These are phyloP conservation scores for Wickerhamomyces sydowiorum DNA, from an alignment of 805 yeast species.

Conservation along the genomic window DNA sequence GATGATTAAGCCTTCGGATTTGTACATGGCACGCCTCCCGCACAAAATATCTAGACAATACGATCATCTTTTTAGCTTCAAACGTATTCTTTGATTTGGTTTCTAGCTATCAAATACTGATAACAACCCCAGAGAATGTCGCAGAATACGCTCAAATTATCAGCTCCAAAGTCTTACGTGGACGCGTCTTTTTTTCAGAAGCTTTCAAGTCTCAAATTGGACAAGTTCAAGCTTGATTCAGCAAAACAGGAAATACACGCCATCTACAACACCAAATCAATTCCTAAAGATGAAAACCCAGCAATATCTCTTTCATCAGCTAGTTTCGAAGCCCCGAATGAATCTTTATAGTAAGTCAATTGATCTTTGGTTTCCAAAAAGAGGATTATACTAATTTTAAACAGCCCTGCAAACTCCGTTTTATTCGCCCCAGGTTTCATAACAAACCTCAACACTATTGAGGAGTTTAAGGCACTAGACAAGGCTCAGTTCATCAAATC, in stretches of 20 bases:
- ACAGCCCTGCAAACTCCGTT: constrained; percentile 15
- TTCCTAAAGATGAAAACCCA: constrained; percentile 26
- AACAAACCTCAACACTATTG: constrained; percentile 73
- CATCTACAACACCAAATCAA: constrained; percentile 23
- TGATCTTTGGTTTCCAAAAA: neutral
- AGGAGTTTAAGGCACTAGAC: constrained; percentile 69
- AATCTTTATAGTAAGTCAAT: constrained; percentile 6
- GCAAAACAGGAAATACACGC: constrained; percentile 22
- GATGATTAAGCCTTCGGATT: too few species aligned
- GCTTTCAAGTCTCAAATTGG: constrained; percentile 67
- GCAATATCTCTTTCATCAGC: constrained; percentile 17
- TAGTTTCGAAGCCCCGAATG: constrained; percentile 24
- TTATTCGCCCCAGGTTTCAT: constrained; percentile 34
- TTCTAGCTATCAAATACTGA: too few species aligned
- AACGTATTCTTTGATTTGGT: too few species aligned
- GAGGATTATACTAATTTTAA: neutral
- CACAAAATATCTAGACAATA: too few species aligned
- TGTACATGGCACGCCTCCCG: too few species aligned
- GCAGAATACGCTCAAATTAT: constrained; percentile 19
- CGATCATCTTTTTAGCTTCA: too few species aligned
- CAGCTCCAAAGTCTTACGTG: constrained; percentile 61
- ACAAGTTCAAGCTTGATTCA: constrained; percentile 53
- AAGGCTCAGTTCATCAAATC: constrained; percentile 52
- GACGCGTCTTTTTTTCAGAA: constrained; percentile 85
- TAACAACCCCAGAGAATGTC: constrained; percentile 12